phyloP scores from a whole-genome alignment of 305 asterid species.

The Euphrasia arctica region DNA sequence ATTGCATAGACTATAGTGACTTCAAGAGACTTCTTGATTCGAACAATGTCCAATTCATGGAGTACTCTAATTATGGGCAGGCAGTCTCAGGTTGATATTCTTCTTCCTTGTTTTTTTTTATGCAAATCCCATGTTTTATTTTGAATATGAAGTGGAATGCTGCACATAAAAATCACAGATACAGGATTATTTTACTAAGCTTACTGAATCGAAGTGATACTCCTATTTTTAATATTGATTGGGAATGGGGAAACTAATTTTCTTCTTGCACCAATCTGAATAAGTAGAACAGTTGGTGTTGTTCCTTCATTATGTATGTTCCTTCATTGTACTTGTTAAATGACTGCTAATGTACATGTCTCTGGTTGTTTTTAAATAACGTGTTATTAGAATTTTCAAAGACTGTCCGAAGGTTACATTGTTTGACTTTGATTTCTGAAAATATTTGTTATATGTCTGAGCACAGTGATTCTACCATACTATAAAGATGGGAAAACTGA shows the following conservation, averaged over 20 bases:
- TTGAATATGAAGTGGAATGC: constrained; percentile 10
- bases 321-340: constrained; percentile 20
- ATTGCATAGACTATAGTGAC: constrained; percentile 74
- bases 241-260: constrained; percentile 6
- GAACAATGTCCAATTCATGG: constrained; percentile 84
- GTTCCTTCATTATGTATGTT: constrained; percentile 18
- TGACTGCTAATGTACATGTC: constrained; percentile 6
- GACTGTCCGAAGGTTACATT: not conserved
- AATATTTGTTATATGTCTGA: constrained; percentile 24
- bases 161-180: constrained; percentile 13
- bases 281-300: constrained; percentile 10
- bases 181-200: constrained; percentile 5
- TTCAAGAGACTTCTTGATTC: constrained; percentile 84
- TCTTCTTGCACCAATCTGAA: not conserved
- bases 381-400: not conserved
- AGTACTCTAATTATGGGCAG: constrained; percentile 95
- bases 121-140: constrained; percentile 18
- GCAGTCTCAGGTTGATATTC: constrained; percentile 66
- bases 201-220: not conserved
- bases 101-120: constrained; percentile 1
- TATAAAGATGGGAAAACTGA: constrained; percentile 60
- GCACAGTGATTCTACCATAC: constrained; percentile 82
- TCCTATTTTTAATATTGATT: not conserved
- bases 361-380: constrained; percentile 12
- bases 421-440: constrained; percentile 3